phyloP scores from a whole-genome alignment of 2,329 filamentous ascomycete genomes.

The Purpureocillium takamizusanense region DNA sequence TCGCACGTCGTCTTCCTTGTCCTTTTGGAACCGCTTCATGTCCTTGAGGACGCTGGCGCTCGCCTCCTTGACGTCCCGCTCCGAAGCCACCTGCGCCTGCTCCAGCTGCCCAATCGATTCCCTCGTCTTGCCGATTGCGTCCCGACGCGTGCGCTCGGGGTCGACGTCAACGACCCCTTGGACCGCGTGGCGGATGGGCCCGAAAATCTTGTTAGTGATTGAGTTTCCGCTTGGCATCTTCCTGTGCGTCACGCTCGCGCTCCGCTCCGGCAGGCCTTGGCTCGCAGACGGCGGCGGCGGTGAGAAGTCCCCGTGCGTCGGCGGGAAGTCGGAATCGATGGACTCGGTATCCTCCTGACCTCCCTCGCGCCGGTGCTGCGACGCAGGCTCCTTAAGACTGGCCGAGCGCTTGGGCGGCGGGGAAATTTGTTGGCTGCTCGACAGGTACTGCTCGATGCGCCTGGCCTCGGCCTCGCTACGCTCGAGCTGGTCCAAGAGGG shows the following conservation, averaged over 20 bases:
- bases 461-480: slow-evolving; percentile 86
- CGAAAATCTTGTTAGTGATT: slow-evolving; percentile 89
- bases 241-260: slow-evolving; percentile 48
- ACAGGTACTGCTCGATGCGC: slow-evolving; percentile 88
- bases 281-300: slow-evolving; percentile 62
- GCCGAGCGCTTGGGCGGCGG: slow-evolving; percentile 59
- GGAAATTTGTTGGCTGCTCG: slow-evolving; percentile 55
- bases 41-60: slow-evolving; percentile 83
- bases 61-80: slow-evolving; percentile 88
- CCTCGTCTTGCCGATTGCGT: slow-evolving; percentile 91
- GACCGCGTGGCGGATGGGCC: slow-evolving; percentile 87
- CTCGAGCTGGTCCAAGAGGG: slow-evolving; percentile 80
- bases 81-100: slow-evolving; percentile 79
- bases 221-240: slow-evolving; percentile 82
- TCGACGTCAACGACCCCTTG: slow-evolving; percentile 95
- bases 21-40: slow-evolving; percentile 81
- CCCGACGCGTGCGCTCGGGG: slow-evolving; percentile 82
- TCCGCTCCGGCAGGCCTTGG: slow-evolving; percentile 57
- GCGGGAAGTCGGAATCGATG: slow-evolving; percentile 92
- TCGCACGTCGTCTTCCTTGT: slow-evolving; percentile 91
- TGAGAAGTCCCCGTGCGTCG: slow-evolving; percentile 65
- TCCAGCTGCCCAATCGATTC: slow-evolving; percentile 82
- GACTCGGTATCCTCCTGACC: slow-evolving; percentile 72
- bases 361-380: slow-evolving; percentile 44
- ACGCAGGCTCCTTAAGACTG: slow-evolving; percentile 41